Evolutionary conservation across 2,329 filamentous ascomycete genomes (phyloP).

Genomic region (Calonectria honghensis): DNA sequence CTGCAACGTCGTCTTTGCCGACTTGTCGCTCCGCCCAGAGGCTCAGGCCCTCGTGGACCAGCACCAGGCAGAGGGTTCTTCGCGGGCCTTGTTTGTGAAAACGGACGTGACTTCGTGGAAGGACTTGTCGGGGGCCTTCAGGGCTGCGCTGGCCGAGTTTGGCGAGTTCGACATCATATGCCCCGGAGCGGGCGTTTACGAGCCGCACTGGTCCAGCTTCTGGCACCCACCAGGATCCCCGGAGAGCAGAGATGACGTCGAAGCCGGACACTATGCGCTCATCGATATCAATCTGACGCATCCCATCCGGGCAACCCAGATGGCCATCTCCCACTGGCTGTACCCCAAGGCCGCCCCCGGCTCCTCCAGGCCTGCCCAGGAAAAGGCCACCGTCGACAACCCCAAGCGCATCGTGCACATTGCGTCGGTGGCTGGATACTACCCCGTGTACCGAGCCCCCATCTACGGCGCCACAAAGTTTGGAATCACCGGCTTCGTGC

Average conservation of each 20-base stretch:
- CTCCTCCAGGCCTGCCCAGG: conserved; percentile 18
- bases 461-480: conserved; percentile 64
- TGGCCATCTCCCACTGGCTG: conserved; percentile 63
- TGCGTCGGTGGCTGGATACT: conserved; percentile 61
- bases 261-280: conserved; percentile 58
- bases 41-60: conserved; percentile 59
- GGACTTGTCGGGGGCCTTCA: conserved; percentile 61
- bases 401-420: conserved; percentile 63
- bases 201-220: conserved; percentile 65
- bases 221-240: conserved; percentile 64
- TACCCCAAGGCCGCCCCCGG: conserved; percentile 46
- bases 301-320: conserved; percentile 63
- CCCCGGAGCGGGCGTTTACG: conserved; percentile 68
- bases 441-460: conserved; percentile 58
- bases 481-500: conserved; percentile 63
- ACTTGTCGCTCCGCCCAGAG: conserved; percentile 65
- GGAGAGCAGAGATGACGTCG: conserved; percentile 56
- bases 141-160: conserved; percentile 59
- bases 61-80: conserved; percentile 45
- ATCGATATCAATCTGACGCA: conserved; percentile 66
- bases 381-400: conserved; percentile 49
- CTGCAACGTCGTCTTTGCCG: conserved; percentile 68
- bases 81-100: conserved; percentile 63
- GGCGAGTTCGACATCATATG: conserved; percentile 65
- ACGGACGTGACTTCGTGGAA: conserved; percentile 68